These are phyloP conservation scores for Plenodomus biglobosus DNA, from an alignment of 2,329 filamentous ascomycete genomes.

Conservation along the genomic window DNA sequence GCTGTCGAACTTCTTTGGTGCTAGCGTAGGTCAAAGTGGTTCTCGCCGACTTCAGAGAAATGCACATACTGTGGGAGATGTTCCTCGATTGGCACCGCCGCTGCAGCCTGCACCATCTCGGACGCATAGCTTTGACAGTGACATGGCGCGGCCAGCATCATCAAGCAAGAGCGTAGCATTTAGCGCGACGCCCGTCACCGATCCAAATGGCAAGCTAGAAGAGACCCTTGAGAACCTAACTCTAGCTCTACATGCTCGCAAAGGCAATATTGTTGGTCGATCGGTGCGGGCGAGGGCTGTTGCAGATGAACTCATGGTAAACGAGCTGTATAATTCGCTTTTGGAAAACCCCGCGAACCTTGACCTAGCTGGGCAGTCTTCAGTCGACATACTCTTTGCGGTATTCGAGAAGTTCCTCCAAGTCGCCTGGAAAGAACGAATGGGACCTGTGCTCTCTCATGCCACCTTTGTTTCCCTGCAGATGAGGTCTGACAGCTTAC, in stretches of 20 bases:
- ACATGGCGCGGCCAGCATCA: slow-evolving; percentile 35
- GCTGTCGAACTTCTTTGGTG: slow-evolving; percentile 77
- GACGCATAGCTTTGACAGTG: slow-evolving; percentile 41
- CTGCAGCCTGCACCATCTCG: slow-evolving; percentile 40
- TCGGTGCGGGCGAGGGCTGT: slow-evolving; percentile 68
- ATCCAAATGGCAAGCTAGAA: slow-evolving; percentile 68
- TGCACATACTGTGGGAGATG: slow-evolving; percentile 38
- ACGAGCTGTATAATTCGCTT: slow-evolving; percentile 86
- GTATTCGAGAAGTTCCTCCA: slow-evolving; percentile 92
- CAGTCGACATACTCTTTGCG: slow-evolving; percentile 82
- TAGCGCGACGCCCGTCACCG: slow-evolving; percentile 26
- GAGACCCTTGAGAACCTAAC: slow-evolving; percentile 84
- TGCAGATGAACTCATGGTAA: slow-evolving; percentile 78
- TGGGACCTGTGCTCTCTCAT: slow-evolving; percentile 79
- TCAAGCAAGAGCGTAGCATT: slow-evolving; percentile 38
- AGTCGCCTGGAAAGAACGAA: slow-evolving; percentile 83
- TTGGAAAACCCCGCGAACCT: slow-evolving; percentile 80
- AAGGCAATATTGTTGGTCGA: slow-evolving; percentile 81
- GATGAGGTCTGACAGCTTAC: slow-evolving; percentile 60
- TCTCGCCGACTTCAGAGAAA: slow-evolving; percentile 40
- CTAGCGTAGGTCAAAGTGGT: slow-evolving; percentile 52
- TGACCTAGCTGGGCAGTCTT: slow-evolving; percentile 72
- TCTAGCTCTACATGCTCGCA: slow-evolving; percentile 77
- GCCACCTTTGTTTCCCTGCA: slow-evolving; percentile 75
- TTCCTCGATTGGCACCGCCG: slow-evolving; percentile 40